These are phyloP conservation scores for Aspergillus funiculosus DNA, from an alignment of 495 filamentous ascomycete species.

Conservation along the genomic window DNA sequence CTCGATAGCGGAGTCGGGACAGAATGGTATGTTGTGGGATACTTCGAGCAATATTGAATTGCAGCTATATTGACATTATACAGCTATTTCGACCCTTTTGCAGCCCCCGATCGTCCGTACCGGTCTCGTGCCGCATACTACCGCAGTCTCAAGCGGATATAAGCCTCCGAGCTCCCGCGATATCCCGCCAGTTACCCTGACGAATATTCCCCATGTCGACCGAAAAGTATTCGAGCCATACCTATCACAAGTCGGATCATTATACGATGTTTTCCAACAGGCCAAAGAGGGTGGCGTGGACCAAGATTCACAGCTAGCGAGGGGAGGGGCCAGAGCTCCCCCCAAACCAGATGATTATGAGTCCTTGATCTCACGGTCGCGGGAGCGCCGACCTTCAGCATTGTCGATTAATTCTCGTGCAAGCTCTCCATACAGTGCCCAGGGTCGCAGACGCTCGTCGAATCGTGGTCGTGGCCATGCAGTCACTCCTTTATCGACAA, in stretches of 20 bases:
- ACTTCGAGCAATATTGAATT: neutral
- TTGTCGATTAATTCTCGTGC: constrained; percentile 37
- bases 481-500: constrained; percentile 81
- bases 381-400: constrained; percentile 35
- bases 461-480: constrained; percentile 47
- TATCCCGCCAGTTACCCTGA: constrained; percentile 89
- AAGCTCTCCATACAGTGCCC: constrained; percentile 36
- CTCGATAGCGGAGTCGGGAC: constrained; percentile 66
- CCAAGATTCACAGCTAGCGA: constrained; percentile 37
- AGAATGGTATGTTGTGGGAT: constrained; percentile 57
- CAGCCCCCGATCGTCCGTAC: constrained; percentile 88
- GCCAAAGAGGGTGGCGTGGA: constrained; percentile 63
- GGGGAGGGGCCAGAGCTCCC: constrained; percentile 26
- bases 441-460: constrained; percentile 32
- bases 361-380: constrained; percentile 31
- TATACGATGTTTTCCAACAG: constrained; percentile 78
- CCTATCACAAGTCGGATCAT: constrained; percentile 68
- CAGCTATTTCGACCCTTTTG: constrained; percentile 88
- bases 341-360: constrained; percentile 34
- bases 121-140: constrained; percentile 69
- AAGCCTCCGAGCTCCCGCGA: constrained; percentile 84
- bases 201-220: constrained; percentile 82
- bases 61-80: constrained; percentile 5
- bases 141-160: constrained; percentile 60
- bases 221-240: constrained; percentile 75